These are phyloP conservation scores for Marasmius tenuissimus DNA, from an alignment of 1,284 basidiomycete species.

Conservation along the genomic window DNA sequence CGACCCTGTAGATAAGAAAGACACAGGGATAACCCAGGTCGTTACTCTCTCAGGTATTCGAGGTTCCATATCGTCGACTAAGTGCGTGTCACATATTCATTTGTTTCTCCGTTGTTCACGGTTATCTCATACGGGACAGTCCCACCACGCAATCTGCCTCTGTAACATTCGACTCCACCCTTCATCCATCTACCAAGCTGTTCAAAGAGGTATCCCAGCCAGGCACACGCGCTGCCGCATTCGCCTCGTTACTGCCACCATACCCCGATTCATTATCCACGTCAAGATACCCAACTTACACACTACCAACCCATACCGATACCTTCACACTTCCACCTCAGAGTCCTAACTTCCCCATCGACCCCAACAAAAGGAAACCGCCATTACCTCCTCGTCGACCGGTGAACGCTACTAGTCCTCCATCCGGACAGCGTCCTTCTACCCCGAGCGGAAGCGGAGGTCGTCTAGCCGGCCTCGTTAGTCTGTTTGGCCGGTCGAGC, in stretches of 20 bases:
- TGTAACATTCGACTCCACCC: constrained; percentile 62
- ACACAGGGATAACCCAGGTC: constrained; percentile 39
- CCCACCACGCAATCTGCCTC: constrained; percentile 41
- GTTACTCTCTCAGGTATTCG: constrained; percentile 83
- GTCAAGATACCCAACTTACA: neutral
- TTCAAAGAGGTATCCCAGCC: constrained; percentile 43
- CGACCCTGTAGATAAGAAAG: constrained; percentile 45
- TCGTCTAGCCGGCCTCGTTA: constrained; percentile 7
- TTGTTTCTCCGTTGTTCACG: constrained; percentile 5
- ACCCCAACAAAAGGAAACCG: constrained; percentile 5
- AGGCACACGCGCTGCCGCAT: constrained; percentile 7
- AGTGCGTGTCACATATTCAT: constrained; percentile 39
- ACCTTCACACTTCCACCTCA: constrained; percentile 10
- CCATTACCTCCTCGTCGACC: constrained; percentile 11
- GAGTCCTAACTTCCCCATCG: neutral
- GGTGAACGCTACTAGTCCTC: neutral
- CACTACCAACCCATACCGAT: constrained; percentile 1
- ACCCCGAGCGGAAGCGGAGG: constrained; percentile 5
- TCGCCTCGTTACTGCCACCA: constrained; percentile 4
- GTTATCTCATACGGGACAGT: constrained; percentile 15
- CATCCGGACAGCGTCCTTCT: neutral
- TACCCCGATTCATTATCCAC: neutral
- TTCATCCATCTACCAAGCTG: constrained; percentile 60
- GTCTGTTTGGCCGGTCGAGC: constrained; percentile 6
- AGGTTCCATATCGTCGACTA: constrained; percentile 49